Conservation (phyloP, 1,284 basidiomycete genomes). For the Lignosus rhinocerotis region DNA sequence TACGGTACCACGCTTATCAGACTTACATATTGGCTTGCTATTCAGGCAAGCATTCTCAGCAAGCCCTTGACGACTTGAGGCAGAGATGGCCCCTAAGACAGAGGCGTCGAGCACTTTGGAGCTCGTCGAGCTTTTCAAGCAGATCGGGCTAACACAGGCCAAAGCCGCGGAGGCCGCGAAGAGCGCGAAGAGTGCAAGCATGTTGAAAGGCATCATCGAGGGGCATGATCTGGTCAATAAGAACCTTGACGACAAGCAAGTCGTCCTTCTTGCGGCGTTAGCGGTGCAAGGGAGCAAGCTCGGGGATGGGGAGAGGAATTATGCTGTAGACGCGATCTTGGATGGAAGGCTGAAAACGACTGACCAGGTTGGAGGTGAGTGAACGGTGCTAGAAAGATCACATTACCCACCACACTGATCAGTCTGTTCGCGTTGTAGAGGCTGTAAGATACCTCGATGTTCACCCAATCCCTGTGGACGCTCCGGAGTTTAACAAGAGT, state of each 20-base stretch:
- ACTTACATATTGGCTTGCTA: no score
- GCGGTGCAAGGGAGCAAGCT: constrained; percentile 67
- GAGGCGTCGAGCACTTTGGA: constrained; percentile 34
- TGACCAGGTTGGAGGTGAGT: constrained; percentile 84
- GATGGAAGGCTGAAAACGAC: constrained; percentile 75
- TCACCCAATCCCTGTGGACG: constrained; percentile 63
- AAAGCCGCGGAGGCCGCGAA: constrained; percentile 87
- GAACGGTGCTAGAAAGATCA: background rate
- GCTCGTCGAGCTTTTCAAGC: constrained; percentile 72
- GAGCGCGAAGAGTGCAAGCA: constrained; percentile 71
- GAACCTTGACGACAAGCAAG: constrained; percentile 79
- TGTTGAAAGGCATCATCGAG: constrained; percentile 74
- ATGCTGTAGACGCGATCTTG: constrained; percentile 69
- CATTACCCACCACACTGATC: background rate
- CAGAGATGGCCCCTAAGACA: constrained; percentile 36
- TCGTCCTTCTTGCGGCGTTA: constrained; percentile 70
- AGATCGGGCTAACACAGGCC: constrained; percentile 76
- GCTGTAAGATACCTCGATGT: constrained; percentile 78
- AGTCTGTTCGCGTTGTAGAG: constrained; percentile 43
- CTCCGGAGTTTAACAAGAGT: constrained; percentile 74
- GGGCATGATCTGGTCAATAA: constrained; percentile 50
- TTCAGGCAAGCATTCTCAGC: no score
- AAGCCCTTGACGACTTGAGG: background rate
- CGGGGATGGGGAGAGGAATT: constrained; percentile 59
- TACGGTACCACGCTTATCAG: background rate